Conservation (phyloP, 1,284 basidiomycete genomes). For the Cutaneotrichosporon dermatis region DNA sequence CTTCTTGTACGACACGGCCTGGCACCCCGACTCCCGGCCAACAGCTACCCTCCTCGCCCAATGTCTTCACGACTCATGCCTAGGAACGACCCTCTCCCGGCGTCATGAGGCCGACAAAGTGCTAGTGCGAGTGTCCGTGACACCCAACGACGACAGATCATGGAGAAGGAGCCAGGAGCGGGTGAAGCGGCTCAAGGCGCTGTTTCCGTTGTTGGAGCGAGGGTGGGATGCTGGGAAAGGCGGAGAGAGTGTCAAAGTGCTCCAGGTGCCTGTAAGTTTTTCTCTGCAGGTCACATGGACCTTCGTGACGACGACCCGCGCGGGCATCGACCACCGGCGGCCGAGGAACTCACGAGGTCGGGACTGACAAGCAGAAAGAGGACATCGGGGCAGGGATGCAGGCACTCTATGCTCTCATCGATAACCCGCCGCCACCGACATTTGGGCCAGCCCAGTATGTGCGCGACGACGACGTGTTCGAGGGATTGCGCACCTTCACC, state of each 20-base stretch:
- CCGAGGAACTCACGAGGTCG: too few relatives aligned
- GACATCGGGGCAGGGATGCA: constrained; percentile 21
- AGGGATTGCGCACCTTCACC: constrained; percentile 22
- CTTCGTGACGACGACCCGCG: too few relatives aligned
- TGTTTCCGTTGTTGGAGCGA: not conserved
- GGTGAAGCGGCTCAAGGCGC: not conserved
- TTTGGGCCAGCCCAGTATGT: constrained; percentile 14
- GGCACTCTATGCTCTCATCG: constrained; percentile 32
- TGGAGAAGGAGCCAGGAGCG: not conserved
- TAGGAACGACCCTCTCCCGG: not conserved
- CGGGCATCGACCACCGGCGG: too few relatives aligned
- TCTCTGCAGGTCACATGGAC: too few relatives aligned
- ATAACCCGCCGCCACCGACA: constrained; percentile 25
- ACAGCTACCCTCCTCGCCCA: not conserved
- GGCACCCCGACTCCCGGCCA: not conserved
- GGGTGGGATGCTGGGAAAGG: not conserved
- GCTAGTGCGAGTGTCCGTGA: not conserved
- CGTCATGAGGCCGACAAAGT: not conserved
- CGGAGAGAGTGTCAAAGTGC: not conserved
- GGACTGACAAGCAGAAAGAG: constrained; percentile 5
- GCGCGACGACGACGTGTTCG: constrained; percentile 26
- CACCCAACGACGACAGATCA: not conserved
- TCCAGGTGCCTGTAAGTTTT: not conserved
- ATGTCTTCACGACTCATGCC: not conserved
- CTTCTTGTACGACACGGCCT: not conserved